Percentiles rank a stretch among this genome's conserved stretches.
These are phyloP conservation scores for Acacia concinna DNA, from an alignment of 331 rosid genomes.

Conservation along the genomic window DNA sequence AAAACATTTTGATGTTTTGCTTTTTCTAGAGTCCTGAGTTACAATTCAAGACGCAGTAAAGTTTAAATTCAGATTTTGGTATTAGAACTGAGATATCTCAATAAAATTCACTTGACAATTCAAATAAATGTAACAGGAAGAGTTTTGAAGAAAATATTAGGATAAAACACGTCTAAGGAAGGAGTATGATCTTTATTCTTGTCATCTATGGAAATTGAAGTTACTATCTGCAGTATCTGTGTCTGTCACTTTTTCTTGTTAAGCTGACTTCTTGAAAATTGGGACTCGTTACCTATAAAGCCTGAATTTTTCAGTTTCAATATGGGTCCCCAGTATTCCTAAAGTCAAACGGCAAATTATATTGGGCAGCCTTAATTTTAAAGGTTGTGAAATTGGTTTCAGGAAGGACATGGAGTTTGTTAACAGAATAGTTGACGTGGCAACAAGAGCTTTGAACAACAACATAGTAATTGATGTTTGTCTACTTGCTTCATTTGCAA, in stretches of 20 bases:
- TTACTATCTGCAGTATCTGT: background rate
- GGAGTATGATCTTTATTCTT: background rate
- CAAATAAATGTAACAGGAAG: background rate
- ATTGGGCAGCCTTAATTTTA: background rate
- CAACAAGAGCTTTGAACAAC: slow-evolving; percentile 52
- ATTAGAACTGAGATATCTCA: background rate
- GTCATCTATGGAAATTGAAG: background rate
- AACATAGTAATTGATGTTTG: slow-evolving; percentile 53
- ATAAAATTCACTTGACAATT: background rate
- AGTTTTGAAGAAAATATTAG: background rate
- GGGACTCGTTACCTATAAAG: background rate
- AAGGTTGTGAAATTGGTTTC: slow-evolving; percentile 20
- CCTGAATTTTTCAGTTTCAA: background rate
- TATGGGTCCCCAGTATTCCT: background rate
- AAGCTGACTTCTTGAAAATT: background rate
- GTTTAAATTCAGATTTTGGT: background rate
- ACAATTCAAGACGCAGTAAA: background rate
- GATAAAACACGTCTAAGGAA: background rate
- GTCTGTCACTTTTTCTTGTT: background rate
- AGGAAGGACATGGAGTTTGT: slow-evolving; percentile 54
- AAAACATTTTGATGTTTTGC: background rate
- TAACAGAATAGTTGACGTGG: slow-evolving; percentile 44
- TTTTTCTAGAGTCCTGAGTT: background rate
- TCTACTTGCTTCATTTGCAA: slow-evolving; percentile 52
- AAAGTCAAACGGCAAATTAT: background rate